These are phyloP conservation scores for Neurospora sp. DNA, from an alignment of 495 filamentous ascomycete genomes.

Conservation along the genomic window DNA sequence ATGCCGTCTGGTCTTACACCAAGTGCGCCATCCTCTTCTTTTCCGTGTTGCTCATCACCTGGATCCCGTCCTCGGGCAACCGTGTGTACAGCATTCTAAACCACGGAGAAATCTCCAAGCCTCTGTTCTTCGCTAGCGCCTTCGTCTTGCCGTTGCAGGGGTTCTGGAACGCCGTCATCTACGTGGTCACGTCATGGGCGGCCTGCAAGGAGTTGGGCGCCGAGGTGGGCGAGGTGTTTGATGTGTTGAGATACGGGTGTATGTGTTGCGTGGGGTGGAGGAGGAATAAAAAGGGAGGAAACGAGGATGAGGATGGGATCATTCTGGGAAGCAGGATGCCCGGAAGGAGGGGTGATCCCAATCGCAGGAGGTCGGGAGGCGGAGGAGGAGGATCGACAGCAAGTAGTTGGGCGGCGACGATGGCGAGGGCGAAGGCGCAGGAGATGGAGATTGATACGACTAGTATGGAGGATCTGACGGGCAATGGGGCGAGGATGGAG, in stretches of 20 bases:
- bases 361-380: background rate
- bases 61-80: conserved; percentile 77
- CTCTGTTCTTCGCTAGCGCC: conserved; percentile 60
- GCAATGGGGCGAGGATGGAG: conserved; percentile 2
- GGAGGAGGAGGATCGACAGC: background rate
- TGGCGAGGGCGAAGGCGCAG: conserved; percentile 4
- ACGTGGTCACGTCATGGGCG: conserved; percentile 51
- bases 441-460: conserved; percentile 5
- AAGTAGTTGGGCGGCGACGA: background rate
- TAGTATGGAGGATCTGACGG: conserved; percentile 15
- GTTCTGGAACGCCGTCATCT: conserved; percentile 80
- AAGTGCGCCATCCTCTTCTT: conserved; percentile 84
- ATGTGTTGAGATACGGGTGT: background rate
- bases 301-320: background rate
- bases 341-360: background rate
- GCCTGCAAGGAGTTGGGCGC: conserved; percentile 31
- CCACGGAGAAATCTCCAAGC: conserved; percentile 41
- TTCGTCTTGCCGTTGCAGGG: conserved; percentile 76
- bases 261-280: background rate
- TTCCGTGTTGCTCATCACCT: conserved; percentile 67
- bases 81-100: conserved; percentile 60
- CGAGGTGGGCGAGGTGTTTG: background rate
- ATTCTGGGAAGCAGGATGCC: background rate
- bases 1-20: conserved; percentile 66
- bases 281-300: background rate